Evolutionary conservation across 768 basidiomycete species (phyloP), one percentile per base, ranked within the genome.

Genomic region (Cantharellus cinnabarinus): DNA sequence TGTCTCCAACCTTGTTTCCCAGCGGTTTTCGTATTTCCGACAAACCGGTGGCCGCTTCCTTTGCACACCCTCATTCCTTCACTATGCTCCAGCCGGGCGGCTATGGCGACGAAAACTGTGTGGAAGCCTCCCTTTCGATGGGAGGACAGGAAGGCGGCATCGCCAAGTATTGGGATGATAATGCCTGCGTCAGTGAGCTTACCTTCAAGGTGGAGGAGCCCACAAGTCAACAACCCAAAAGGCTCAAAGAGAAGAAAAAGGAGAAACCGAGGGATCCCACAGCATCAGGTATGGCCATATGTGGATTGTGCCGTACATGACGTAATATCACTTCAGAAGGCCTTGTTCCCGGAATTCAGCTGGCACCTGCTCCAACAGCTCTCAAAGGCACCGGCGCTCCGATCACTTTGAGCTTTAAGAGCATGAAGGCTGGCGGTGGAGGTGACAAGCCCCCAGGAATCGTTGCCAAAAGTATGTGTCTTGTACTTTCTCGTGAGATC

Each of bases 151-250:
- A 87, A 64, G 80, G 77, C 48, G 72, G 76, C 4, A 88, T 82
- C 79, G 82, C 88, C 34, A 75, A 81, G 60, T 98, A 98, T 69
- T 94, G 94, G 90, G 93, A 97, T 64, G 89, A 93, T 65, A 78
- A 73, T 41, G 84, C 87, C 1, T 84, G 80, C 1, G 76, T 81
- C 35, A 81, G 83, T 41, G 76, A 84, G 7, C 71, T 88, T 52
- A 83, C 85, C 64, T 89, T 89, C 66, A 79, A 86, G 66, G 85
- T 87, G 3, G 83, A 85, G 59, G 76, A 79, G 65, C 72, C 78
- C 14, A 65, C 41, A 65, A 64, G 34, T 65, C 66, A 2, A 44
- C 59, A 3, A 3, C 5, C 66, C 0, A 74, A 75, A 35, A 59
- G 59, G 62, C 55, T 41, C 52, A 62, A 64, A 55, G 50, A 61